These are phyloP conservation scores for Echites panduratus DNA, from an alignment of 257 asterid species.

Conservation along the genomic window DNA sequence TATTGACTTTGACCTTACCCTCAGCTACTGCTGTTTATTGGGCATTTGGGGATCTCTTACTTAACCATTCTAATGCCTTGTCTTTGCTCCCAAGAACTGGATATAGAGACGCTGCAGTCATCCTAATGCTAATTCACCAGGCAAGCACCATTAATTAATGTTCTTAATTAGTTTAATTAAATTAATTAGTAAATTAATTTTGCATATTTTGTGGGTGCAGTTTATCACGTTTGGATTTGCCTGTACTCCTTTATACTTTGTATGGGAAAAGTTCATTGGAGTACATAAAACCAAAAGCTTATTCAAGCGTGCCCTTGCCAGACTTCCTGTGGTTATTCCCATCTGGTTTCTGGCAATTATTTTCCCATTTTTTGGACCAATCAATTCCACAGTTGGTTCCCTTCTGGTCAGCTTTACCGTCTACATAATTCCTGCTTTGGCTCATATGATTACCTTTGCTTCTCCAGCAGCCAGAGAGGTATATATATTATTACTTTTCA, in stretches of 20 bases:
- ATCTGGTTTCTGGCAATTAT: conserved; percentile 80
- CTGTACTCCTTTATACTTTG: conserved; percentile 76
- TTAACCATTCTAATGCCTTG: conserved; percentile 66
- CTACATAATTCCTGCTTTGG: conserved; percentile 82
- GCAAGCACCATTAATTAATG: conserved; percentile 8
- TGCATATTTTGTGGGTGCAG: conserved; percentile 29
- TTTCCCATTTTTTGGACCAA: conserved; percentile 82
- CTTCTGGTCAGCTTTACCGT: conserved; percentile 90
- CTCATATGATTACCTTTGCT: conserved; percentile 83
- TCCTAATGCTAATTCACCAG: conserved; percentile 92
- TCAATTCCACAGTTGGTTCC: conserved; percentile 81
- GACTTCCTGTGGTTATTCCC: conserved; percentile 74
- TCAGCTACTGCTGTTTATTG: conserved; percentile 90
- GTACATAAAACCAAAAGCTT: conserved; percentile 71
- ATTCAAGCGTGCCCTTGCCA: conserved; percentile 59
- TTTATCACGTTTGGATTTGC: conserved; percentile 87
- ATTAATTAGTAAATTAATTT: no score
- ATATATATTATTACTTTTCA: no score
- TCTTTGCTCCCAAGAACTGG: conserved; percentile 73
- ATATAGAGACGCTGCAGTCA: conserved; percentile 70
- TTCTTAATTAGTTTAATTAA: no score
- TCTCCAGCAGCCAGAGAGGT: conserved; percentile 82
- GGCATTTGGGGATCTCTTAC: conserved; percentile 76
- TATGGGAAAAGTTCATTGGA: conserved; percentile 77
- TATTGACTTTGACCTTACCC: conserved; percentile 68